A percentile compares a stretch with the other conserved stretches of the same genome.
Evolutionary conservation across 1,284 basidiomycete genomes (phyloP).

Genomic region (Ceratobasidium sp.): DNA sequence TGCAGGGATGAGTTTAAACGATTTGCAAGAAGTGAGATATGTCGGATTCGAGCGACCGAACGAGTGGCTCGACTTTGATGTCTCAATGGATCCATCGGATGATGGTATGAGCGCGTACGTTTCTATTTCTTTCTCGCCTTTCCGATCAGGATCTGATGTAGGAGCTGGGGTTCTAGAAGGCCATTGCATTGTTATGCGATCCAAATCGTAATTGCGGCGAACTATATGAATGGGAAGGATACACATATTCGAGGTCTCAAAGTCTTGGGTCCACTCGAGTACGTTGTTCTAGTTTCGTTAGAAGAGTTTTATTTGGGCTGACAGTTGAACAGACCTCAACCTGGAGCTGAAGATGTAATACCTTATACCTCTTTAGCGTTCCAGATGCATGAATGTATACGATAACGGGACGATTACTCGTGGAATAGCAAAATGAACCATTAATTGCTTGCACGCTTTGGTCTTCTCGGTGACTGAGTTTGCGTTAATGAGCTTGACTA

Average conservation of each 20-base stretch:
- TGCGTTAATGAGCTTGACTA: no score
- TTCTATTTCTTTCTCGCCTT: not conserved
- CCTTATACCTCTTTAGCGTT: conserved; percentile 71
- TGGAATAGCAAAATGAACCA: no score
- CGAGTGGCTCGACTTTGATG: conserved; percentile 93
- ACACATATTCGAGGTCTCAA: conserved; percentile 93
- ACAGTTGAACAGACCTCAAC: conserved; percentile 56
- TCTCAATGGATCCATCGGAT: conserved; percentile 80
- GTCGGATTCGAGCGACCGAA: conserved; percentile 89
- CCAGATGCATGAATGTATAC: conserved; percentile 81
- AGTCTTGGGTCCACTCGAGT: conserved; percentile 87
- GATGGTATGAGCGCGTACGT: conserved; percentile 67
- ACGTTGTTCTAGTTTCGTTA: conserved; percentile 51
- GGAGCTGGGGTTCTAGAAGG: conserved; percentile 63
- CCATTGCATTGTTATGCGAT: conserved; percentile 90
- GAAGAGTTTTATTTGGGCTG: not conserved
- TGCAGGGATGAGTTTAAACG: conserved; percentile 90
- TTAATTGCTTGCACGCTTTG: no score
- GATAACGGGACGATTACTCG: conserved; percentile 56
- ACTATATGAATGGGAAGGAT: conserved; percentile 99
- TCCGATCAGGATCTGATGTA: not conserved
- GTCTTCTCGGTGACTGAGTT: no score
- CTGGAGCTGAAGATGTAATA: conserved; percentile 70
- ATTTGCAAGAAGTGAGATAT: conserved; percentile 91
- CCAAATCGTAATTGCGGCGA: conserved; percentile 90